These are phyloP conservation scores for Babesia gibsoni DNA, from an alignment of 169 alveolate genomes.

Conservation along the genomic window DNA sequence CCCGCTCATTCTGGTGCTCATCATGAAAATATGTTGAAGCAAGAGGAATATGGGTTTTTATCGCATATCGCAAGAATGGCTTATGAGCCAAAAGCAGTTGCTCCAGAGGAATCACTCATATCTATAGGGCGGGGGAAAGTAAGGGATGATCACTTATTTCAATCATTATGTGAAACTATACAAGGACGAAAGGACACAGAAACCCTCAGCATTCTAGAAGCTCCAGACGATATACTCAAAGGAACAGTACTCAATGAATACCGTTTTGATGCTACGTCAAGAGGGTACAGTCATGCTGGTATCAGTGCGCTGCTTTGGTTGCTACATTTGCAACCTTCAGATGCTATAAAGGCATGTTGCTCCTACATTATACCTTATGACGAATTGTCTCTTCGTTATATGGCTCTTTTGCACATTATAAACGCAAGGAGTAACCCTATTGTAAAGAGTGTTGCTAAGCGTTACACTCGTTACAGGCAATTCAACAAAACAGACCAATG, in stretches of 20 bases:
- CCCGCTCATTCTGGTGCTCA: no score
- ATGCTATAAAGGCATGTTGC: slow-evolving; percentile 2
- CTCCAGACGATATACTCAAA: slow-evolving; percentile 6
- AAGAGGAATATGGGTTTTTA: no score
- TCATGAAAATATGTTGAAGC: no score
- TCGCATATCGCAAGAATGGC: no score
- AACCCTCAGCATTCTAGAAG: background rate
- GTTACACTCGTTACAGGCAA: no score
- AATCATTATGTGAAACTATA: background rate
- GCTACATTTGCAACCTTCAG: slow-evolving; percentile 3
- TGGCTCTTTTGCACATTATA: no score
- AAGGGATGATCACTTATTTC: no score
- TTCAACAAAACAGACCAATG: no score
- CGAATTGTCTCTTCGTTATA: background rate
- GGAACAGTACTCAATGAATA: background rate
- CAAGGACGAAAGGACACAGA: background rate
- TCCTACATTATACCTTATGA: slow-evolving; percentile 6
- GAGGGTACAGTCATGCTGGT: slow-evolving; percentile 14
- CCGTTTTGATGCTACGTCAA: slow-evolving; percentile 6
- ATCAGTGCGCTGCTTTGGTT: slow-evolving; percentile 32
- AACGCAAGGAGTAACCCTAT: background rate
- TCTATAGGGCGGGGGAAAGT: no score
- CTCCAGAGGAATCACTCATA: no score
- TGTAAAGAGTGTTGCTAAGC: background rate
- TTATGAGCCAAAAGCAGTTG: no score